Percentiles rank a stretch among this genome's conserved stretches.
Conservation (phyloP, 2,329 filamentous ascomycete species). For the Claviceps humidiphila region DNA sequence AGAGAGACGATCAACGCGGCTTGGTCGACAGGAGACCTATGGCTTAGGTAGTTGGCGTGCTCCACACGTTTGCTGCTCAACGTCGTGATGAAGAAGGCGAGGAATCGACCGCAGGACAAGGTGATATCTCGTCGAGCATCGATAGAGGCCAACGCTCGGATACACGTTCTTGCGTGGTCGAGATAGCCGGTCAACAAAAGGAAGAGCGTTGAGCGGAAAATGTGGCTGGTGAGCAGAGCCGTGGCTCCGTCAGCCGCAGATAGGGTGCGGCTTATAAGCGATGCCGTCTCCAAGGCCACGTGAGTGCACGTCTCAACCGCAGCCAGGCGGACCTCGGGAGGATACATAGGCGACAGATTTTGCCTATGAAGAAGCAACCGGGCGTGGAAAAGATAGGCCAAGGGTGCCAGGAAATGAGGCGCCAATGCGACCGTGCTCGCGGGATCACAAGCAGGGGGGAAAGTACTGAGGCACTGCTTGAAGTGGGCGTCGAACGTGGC, state of each 20-base stretch:
- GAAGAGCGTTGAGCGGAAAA: slow-evolving; percentile 78
- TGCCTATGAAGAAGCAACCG: slow-evolving; percentile 81
- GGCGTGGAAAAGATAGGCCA: slow-evolving; percentile 68
- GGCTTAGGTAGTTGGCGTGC: slow-evolving; percentile 25
- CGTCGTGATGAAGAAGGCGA: slow-evolving; percentile 65
- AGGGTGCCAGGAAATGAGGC: slow-evolving; percentile 58
- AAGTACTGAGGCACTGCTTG: slow-evolving; percentile 56
- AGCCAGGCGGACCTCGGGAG: slow-evolving; percentile 48
- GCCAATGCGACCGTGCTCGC: slow-evolving; percentile 55
- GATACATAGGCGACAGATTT: slow-evolving; percentile 64
- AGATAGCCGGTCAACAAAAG: slow-evolving; percentile 64
- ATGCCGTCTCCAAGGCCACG: slow-evolving; percentile 65
- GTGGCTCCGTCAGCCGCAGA: slow-evolving; percentile 55
- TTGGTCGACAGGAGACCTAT: slow-evolving; percentile 20
- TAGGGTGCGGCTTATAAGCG: slow-evolving; percentile 54
- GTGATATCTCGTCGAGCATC: slow-evolving; percentile 61
- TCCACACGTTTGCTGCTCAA: slow-evolving; percentile 44
- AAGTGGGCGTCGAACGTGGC: slow-evolving; percentile 76
- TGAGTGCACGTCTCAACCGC: slow-evolving; percentile 68
- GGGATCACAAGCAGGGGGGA: slow-evolving; percentile 62
- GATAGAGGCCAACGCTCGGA: slow-evolving; percentile 58
- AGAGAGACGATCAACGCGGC: slow-evolving; percentile 19
- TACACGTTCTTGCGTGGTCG: slow-evolving; percentile 57
- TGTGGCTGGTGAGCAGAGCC: slow-evolving; percentile 64
- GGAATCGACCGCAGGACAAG: slow-evolving; percentile 63